A percentile compares a stretch with the other conserved stretches of the same genome.
These are phyloP conservation scores for Gynostemma pentaphyllum DNA, from an alignment of 306 rosid genomes.

Conservation along the genomic window DNA sequence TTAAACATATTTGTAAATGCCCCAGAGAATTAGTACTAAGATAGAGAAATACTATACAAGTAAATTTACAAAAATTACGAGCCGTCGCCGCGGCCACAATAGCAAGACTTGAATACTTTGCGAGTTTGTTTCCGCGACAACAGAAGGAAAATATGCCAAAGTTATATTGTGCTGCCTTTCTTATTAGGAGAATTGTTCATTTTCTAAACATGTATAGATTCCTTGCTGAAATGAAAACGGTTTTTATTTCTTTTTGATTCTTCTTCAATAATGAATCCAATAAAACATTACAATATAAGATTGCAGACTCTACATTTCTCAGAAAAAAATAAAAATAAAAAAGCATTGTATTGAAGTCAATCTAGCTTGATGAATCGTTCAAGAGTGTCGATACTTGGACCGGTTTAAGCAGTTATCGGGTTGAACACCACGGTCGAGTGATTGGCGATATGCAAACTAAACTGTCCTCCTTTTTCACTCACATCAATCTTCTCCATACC, in stretches of 20 bases:
- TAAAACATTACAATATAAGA: neutral
- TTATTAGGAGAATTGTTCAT: too few relatives aligned
- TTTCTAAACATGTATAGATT: too few relatives aligned
- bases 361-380: neutral
- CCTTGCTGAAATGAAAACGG: neutral
- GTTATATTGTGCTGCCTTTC: too few relatives aligned
- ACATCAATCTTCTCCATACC: slow-evolving; percentile 37
- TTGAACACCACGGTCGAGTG: slow-evolving; percentile 43
- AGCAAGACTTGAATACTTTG: too few relatives aligned
- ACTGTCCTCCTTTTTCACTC: slow-evolving; percentile 70
- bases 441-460: slow-evolving; percentile 64
- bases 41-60: too few relatives aligned
- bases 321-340: neutral
- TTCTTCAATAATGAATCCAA: neutral
- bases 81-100: too few relatives aligned
- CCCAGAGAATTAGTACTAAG: too few relatives aligned
- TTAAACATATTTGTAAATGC: too few relatives aligned
- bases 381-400: neutral
- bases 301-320: neutral
- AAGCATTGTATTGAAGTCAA: neutral
- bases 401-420: slow-evolving; percentile 9
- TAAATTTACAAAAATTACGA: too few relatives aligned
- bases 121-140: too few relatives aligned
- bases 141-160: too few relatives aligned
- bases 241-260: neutral